Percentiles rank a stretch among this genome's conserved stretches.
phyloP scores from a whole-genome alignment of 371 early-diverging fungal genomes.

The Mortierella sp. region DNA sequence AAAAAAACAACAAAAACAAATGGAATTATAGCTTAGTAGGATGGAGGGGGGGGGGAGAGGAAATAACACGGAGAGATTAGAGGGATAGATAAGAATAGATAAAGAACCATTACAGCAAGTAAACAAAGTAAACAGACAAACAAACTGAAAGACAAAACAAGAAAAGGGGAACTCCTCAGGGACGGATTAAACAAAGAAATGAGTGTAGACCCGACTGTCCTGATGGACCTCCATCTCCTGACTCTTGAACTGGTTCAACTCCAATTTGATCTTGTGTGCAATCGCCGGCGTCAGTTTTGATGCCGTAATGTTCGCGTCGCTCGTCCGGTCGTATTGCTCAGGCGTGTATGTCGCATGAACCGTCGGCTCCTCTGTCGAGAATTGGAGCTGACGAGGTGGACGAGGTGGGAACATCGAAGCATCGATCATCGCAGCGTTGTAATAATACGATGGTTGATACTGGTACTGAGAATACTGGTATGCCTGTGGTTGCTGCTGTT shows the following conservation, averaged over 20 bases:
- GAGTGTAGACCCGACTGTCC: constrained; percentile 77
- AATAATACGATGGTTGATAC: constrained; percentile 17
- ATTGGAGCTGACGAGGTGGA: constrained; percentile 57
- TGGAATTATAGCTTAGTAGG: no score
- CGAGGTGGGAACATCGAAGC: constrained; percentile 23
- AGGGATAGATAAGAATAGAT: no score
- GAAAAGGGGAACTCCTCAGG: neutral
- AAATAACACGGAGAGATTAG: no score
- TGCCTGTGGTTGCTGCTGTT: neutral
- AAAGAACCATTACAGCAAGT: neutral
- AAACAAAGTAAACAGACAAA: neutral
- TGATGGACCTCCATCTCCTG: constrained; percentile 81
- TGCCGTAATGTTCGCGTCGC: constrained; percentile 70
- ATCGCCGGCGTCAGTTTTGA: constrained; percentile 70
- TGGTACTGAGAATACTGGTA: constrained; percentile 10
- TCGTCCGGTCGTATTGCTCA: constrained; percentile 76
- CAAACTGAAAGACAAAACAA: neutral
- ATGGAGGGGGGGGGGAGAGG: no score
- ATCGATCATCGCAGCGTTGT: constrained; percentile 4
- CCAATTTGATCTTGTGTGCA: constrained; percentile 80
- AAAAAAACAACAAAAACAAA: no score
- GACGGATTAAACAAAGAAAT: constrained; percentile 69
- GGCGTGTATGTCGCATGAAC: constrained; percentile 75
- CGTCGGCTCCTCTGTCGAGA: constrained; percentile 58
- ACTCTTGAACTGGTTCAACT: constrained; percentile 80